Percentiles rank a stretch among this genome's conserved stretches.
phyloP scores from a whole-genome alignment of 2,329 filamentous ascomycete species.

The Fusarium newnesense region DNA sequence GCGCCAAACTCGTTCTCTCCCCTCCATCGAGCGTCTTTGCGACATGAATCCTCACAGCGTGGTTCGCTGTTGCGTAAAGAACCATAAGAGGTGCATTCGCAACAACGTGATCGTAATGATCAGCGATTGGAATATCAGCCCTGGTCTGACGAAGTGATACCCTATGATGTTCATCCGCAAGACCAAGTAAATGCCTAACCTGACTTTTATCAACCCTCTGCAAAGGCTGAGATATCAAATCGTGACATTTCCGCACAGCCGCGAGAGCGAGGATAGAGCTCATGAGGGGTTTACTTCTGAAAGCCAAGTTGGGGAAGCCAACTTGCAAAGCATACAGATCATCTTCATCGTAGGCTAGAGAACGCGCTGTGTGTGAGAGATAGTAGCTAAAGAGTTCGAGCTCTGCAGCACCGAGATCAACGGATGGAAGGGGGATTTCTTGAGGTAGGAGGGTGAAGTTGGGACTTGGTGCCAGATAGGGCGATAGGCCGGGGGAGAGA shows the following conservation, averaged over 20 bases:
- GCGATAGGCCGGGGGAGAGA: background rate
- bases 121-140: slow-evolving; percentile 42
- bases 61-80: slow-evolving; percentile 53
- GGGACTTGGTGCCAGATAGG: slow-evolving; percentile 4
- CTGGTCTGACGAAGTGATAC: slow-evolving; percentile 52
- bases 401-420: slow-evolving; percentile 43
- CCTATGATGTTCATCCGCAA: slow-evolving; percentile 52
- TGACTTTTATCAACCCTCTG: background rate
- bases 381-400: slow-evolving; percentile 54
- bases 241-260: slow-evolving; percentile 53
- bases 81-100: slow-evolving; percentile 54
- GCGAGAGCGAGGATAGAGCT: slow-evolving; percentile 54
- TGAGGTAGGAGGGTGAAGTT: background rate
- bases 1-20: background rate
- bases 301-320: slow-evolving; percentile 55
- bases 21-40: slow-evolving; percentile 37
- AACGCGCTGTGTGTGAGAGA: slow-evolving; percentile 53
- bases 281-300: slow-evolving; percentile 53
- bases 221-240: slow-evolving; percentile 33
- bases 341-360: slow-evolving; percentile 49
- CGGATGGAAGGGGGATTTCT: background rate
- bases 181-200: slow-evolving; percentile 28
- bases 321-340: slow-evolving; percentile 55
- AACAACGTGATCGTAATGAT: slow-evolving; percentile 43
- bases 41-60: slow-evolving; percentile 50